Conservation (phyloP, 1,284 basidiomycete genomes). For the Apiotrichum siamense region DNA sequence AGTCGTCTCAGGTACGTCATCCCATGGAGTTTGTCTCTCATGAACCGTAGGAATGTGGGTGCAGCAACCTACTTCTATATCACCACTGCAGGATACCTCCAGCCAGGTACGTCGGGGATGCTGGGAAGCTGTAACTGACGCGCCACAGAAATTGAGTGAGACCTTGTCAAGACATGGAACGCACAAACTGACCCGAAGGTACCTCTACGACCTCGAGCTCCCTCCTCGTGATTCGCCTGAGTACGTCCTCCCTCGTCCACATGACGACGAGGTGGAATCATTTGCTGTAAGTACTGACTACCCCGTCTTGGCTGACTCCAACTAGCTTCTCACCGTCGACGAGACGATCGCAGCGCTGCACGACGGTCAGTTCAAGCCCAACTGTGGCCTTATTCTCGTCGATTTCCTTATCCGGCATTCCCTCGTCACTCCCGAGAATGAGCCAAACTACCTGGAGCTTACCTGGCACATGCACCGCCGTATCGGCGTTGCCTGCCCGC, state of each 20-base stretch:
- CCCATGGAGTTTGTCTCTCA: background rate
- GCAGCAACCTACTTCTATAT: slow-evolving; percentile 53
- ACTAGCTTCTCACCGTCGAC: slow-evolving; percentile 34
- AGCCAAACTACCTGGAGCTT: slow-evolving; percentile 47
- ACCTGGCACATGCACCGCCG: slow-evolving; percentile 34
- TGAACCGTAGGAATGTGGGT: slow-evolving; percentile 24
- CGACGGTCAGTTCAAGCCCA: slow-evolving; percentile 53
- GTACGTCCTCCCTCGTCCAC: slow-evolving; percentile 60
- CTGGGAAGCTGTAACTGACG: background rate
- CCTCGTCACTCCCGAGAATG: slow-evolving; percentile 51
- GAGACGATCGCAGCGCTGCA: slow-evolving; percentile 48
- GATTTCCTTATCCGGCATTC: slow-evolving; percentile 55
- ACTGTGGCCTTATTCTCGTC: slow-evolving; percentile 54
- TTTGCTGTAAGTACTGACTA: slow-evolving; percentile 51
- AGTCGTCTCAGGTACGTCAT: slow-evolving; percentile 51
- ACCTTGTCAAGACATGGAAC: background rate
- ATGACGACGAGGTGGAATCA: slow-evolving; percentile 87
- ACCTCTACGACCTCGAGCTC: slow-evolving; percentile 70
- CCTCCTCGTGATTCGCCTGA: slow-evolving; percentile 51
- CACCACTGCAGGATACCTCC: slow-evolving; percentile 66
- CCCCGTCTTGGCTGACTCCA: background rate
- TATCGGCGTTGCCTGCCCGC: slow-evolving; percentile 33
- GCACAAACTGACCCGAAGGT: slow-evolving; percentile 40
- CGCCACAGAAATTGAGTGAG: slow-evolving; percentile 28
- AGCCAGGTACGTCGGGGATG: slow-evolving; percentile 53